phyloP scores from a whole-genome alignment of 805 yeast species.

The Ogataea zsoltii region DNA sequence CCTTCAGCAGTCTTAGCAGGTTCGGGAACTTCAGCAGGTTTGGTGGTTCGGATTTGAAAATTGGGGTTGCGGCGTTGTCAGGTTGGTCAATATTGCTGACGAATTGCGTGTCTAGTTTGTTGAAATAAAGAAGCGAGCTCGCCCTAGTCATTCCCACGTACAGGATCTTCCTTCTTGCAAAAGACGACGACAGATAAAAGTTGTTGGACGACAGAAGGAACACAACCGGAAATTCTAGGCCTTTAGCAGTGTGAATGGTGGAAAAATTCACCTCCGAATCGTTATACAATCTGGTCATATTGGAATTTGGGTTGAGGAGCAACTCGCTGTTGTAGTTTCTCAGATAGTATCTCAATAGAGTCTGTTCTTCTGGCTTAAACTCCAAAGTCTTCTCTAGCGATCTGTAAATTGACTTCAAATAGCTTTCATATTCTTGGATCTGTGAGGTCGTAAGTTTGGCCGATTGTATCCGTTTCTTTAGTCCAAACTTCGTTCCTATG shows the following conservation, averaged over 20 bases:
- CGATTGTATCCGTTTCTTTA: slow-evolving; percentile 32
- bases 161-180: slow-evolving; percentile 42
- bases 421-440: slow-evolving; percentile 29
- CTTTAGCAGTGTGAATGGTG: slow-evolving; percentile 75
- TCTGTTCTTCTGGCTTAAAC: slow-evolving; percentile 26
- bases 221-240: slow-evolving; percentile 70
- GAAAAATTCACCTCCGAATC: slow-evolving; percentile 51
- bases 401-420: slow-evolving; percentile 38
- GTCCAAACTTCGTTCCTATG: slow-evolving; percentile 37
- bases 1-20: slow-evolving; percentile 11
- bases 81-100: slow-evolving; percentile 23
- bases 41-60: slow-evolving; percentile 14
- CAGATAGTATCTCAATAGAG: slow-evolving; percentile 42
- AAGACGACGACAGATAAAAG: slow-evolving; percentile 13
- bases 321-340: slow-evolving; percentile 41
- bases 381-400: slow-evolving; percentile 28
- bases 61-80: slow-evolving; percentile 2
- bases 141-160: slow-evolving; percentile 75
- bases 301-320: slow-evolving; percentile 17
- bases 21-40: slow-evolving; percentile 11
- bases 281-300: slow-evolving; percentile 27
- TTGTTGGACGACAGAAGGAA: slow-evolving; percentile 42
- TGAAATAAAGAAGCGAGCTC: slow-evolving; percentile 42
- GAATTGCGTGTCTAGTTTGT: slow-evolving; percentile 24
- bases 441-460: slow-evolving; percentile 19